Percentiles rank a stretch among this genome's conserved stretches.
Evolutionary conservation across 768 basidiomycete species (phyloP).

Genomic region (Coprinopsis marcescibilis): DNA sequence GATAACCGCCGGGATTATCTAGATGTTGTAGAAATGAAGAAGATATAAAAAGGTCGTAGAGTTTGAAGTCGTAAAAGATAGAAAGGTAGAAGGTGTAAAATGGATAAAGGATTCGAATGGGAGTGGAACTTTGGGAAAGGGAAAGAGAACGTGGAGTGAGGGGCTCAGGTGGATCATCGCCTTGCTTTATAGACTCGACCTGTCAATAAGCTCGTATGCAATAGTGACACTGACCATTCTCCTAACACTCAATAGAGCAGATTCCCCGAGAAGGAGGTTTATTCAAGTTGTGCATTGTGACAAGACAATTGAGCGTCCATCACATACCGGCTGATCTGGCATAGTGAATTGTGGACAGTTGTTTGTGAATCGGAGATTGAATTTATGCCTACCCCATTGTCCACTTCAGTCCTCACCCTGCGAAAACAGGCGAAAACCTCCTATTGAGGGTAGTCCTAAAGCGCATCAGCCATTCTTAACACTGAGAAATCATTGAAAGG

Average conservation of each 20-base stretch:
- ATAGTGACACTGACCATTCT: not conserved
- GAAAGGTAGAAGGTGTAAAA: not conserved
- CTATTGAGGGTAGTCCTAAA: too few relatives aligned
- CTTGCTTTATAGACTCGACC: not conserved
- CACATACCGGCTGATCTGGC: not conserved
- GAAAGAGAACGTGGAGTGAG: not conserved
- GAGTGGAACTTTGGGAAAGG: not conserved
- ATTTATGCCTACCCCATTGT: not conserved
- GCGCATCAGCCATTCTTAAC: too few relatives aligned
- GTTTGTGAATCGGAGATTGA: not conserved
- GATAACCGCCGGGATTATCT: slow-evolving; percentile 6
- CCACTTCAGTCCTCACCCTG: not conserved
- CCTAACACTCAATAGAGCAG: not conserved
- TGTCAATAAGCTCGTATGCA: not conserved
- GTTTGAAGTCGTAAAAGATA: not conserved
- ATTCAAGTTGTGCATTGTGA: not conserved
- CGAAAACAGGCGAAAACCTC: not conserved
- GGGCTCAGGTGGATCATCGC: not conserved
- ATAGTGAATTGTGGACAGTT: not conserved
- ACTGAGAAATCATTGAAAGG: too few relatives aligned
- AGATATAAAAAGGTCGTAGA: too few relatives aligned
- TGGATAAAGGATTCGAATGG: not conserved
- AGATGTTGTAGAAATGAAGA: too few relatives aligned
- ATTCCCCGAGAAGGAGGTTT: not conserved
- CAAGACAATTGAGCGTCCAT: not conserved